Base-by-base conservation (phyloP, 2,329 filamentous ascomycete genomes). In the Magnaporthiopsis poae region DNA sequence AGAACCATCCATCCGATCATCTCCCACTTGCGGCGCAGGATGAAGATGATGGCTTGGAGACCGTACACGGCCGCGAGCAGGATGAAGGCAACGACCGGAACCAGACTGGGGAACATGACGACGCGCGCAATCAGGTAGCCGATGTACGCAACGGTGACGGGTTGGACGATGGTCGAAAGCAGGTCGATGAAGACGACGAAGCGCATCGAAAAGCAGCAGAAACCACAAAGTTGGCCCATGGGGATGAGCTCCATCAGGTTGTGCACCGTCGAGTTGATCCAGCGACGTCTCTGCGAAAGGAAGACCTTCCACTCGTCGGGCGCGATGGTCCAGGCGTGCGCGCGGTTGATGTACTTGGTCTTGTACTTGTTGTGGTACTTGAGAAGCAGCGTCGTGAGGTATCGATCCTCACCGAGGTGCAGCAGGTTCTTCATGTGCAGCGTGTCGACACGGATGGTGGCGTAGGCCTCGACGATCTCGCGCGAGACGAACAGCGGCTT, bases 1-100 rank as follows among this genome's bases (percentile, higher is more conserved):
- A 99, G 87, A 71, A 99, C 83, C 92, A 99, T 97, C 95, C 95
- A 99, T 52, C 94, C 95, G 71, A 99, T 90, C 94, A 98, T 98
- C 77, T 99, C 94, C 95, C 95, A 99, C 81, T 97, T 97, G 73
- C 94, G 90, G 67, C 92, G 90, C 67, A 97, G 75, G 73, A 98
- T 96, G 81, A 99, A 99, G 77, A 99, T 97, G 74, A 98, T 88
- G 61, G 91, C 94, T 74, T 99, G 95, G 18, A 99, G 81, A 86
- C 95, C 95, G 76, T 98, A 99, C 72, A 99, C 95, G n/a, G 90
- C 94, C 73, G 86, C 95, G 12, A 99, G 85, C 63, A 99, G 82
- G 74, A 99, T 86, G 76, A 99, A 96, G 0, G 95, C 89, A 0
- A 90, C 96, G 67, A 94, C 78, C 0, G 94, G 94, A 8, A 98